Evolutionary conservation across 306 rosid genomes (phyloP).

Genomic region (Rosa multiflora): DNA sequence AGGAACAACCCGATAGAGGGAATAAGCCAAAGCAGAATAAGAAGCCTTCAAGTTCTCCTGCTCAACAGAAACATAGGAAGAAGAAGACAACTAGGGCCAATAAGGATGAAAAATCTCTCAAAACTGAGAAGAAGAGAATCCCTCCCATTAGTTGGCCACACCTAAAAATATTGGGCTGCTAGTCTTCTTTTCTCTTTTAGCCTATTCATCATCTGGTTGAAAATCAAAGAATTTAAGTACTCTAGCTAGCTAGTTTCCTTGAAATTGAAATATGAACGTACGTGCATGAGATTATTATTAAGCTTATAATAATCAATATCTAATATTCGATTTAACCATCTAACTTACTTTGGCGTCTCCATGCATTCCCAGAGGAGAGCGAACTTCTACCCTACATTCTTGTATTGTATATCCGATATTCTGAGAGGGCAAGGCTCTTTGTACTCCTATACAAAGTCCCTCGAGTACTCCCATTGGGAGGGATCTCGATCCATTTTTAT

Average conservation of each 20-base stretch:
- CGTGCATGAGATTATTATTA: too few relatives aligned
- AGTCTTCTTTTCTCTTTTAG: not conserved
- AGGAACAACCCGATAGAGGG: slow-evolving; percentile 43
- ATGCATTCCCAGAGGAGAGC: too few relatives aligned
- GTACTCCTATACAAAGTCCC: too few relatives aligned
- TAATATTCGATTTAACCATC: not conserved
- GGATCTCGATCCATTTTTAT: too few relatives aligned
- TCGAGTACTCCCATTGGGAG: too few relatives aligned
- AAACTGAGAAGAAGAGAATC: slow-evolving; percentile 41
- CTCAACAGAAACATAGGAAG: slow-evolving; percentile 36
- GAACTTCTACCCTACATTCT: too few relatives aligned
- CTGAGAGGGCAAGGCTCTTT: too few relatives aligned
- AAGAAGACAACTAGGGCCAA: slow-evolving; percentile 19
- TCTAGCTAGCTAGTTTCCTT: not conserved
- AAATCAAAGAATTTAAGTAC: not conserved
- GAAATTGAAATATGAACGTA: not conserved
- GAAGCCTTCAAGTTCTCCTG: slow-evolving; percentile 22
- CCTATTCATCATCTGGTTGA: not conserved
- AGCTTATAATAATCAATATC: not conserved
- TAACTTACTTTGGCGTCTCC: not conserved
- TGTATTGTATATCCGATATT: too few relatives aligned
- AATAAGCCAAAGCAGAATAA: slow-evolving; percentile 3
- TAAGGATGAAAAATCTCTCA: slow-evolving; percentile 46
- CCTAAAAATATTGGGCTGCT: slow-evolving; percentile 65
- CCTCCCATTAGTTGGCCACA: slow-evolving; percentile 56